Evolutionary conservation across 495 filamentous ascomycete species (phyloP).

Genomic region (Neurospora cerealis): DNA sequence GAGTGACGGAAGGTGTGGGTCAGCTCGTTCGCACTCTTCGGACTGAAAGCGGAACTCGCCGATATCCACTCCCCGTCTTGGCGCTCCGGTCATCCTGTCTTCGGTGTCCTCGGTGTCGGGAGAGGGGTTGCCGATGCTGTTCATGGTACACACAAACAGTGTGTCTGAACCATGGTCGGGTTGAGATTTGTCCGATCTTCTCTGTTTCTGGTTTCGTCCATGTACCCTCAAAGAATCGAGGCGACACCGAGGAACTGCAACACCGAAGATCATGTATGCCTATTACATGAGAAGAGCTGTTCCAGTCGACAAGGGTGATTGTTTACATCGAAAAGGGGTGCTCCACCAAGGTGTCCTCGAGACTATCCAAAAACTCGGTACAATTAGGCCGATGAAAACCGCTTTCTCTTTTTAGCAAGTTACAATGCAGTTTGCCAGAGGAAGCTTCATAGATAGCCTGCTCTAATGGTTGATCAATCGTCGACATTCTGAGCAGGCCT

Average conservation of each 20-base stretch:
- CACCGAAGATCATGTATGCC: background rate
- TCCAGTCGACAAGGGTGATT: background rate
- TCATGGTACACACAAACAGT: background rate
- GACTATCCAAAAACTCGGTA: background rate
- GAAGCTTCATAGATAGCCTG: background rate
- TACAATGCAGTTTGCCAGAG: background rate
- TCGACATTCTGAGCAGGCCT: background rate
- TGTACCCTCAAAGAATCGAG: background rate
- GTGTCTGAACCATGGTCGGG: background rate
- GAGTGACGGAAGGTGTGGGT: background rate
- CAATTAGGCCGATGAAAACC: background rate
- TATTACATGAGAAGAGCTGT: background rate
- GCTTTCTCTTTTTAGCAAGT: background rate
- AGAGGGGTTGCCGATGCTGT: background rate
- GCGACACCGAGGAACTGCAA: background rate
- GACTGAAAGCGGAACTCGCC: background rate
- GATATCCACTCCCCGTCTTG: background rate
- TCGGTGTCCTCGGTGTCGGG: background rate
- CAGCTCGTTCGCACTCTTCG: background rate
- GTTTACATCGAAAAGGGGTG: background rate
- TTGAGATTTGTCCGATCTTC: background rate
- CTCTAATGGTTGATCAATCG: fast-evolving
- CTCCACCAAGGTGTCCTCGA: background rate
- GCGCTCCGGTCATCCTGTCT: background rate
- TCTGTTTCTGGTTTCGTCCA: background rate